phyloP scores from a whole-genome alignment of 208 protist genomes.

The Naegleria lovaniensis region DNA sequence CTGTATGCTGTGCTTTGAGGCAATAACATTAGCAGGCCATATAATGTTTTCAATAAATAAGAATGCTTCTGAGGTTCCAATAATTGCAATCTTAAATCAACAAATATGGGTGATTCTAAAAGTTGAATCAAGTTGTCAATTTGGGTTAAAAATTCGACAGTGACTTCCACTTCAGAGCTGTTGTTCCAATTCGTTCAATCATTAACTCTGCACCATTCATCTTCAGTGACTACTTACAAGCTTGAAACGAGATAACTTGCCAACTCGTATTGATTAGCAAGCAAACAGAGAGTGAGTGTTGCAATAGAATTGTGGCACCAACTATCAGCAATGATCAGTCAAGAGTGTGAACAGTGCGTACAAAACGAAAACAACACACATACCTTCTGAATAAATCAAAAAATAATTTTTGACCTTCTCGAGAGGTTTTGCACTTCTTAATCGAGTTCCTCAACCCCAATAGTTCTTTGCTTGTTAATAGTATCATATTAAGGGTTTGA shows the following conservation, averaged over 20 bases:
- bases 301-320: slow-evolving; percentile 83
- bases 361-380: too few species aligned
- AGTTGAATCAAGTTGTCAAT: slow-evolving; percentile 90
- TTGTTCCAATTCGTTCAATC: too few species aligned
- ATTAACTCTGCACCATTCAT: too few species aligned
- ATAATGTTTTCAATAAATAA: slow-evolving; percentile 80
- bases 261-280: slow-evolving; percentile 73
- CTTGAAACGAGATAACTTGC: slow-evolving; percentile 52
- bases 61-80: slow-evolving; percentile 67
- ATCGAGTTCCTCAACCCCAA: slow-evolving; percentile 63
- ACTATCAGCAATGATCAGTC: slow-evolving; percentile 38
- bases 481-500: slow-evolving; percentile 61
- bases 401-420: slow-evolving; percentile 24
- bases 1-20: slow-evolving; percentile 82
- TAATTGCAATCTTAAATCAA: slow-evolving; percentile 76
- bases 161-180: slow-evolving; percentile 73
- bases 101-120: slow-evolving; percentile 88
- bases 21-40: slow-evolving; percentile 90
- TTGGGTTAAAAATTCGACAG: slow-evolving; percentile 78
- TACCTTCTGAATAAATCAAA: not conserved
- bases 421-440: slow-evolving; percentile 39
- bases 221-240: slow-evolving; percentile 47
- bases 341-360: slow-evolving; percentile 60
- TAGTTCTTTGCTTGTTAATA: slow-evolving; percentile 80
- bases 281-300: slow-evolving; percentile 76